Conservation (phyloP, 352 stramenopile species). For the Thalassiosira mediterranea region DNA sequence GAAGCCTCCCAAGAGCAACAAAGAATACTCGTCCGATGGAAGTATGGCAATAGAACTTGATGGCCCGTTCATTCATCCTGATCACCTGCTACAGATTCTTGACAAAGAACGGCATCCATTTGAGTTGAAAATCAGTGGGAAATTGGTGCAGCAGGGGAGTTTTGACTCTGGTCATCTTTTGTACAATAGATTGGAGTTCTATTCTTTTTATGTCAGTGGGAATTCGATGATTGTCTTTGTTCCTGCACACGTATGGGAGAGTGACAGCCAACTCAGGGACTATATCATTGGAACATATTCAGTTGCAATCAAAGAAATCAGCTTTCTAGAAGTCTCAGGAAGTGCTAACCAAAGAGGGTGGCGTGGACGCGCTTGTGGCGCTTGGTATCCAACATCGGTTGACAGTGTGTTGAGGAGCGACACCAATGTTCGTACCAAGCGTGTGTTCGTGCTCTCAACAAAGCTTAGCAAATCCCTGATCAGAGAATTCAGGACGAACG, state of each 20-base stretch:
- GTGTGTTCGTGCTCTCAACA: conserved; percentile 26
- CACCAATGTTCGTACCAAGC: conserved; percentile 3
- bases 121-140: conserved; percentile 37
- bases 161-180: conserved; percentile 37
- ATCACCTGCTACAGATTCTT: conserved; percentile 69
- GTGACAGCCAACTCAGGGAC: conserved; percentile 17
- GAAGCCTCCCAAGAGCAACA: conserved; percentile 17
- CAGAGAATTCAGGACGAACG: conserved; percentile 22
- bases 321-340: conserved; percentile 21
- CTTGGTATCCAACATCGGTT: conserved; percentile 29
- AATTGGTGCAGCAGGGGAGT: conserved; percentile 45
- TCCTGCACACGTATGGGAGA: conserved; percentile 26
- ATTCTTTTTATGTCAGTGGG: conserved; percentile 45
- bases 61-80: conserved; percentile 37
- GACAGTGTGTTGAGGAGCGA: conserved; percentile 3
- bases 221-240: conserved; percentile 47
- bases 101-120: conserved; percentile 62
- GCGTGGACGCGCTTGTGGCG: conserved; percentile 41
- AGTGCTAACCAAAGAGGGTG: conserved; percentile 42
- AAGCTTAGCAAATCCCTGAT: conserved; percentile 17
- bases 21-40: not conserved
- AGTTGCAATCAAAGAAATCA: conserved; percentile 22
- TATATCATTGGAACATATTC: conserved; percentile 25
- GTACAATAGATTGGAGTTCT: conserved; percentile 18
- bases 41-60: conserved; percentile 42